A percentile compares a stretch with the other conserved stretches of the same genome.
These are phyloP conservation scores for Oryza officinalis DNA, from an alignment of 176 grass and related monocot genomes.

Conservation along the genomic window DNA sequence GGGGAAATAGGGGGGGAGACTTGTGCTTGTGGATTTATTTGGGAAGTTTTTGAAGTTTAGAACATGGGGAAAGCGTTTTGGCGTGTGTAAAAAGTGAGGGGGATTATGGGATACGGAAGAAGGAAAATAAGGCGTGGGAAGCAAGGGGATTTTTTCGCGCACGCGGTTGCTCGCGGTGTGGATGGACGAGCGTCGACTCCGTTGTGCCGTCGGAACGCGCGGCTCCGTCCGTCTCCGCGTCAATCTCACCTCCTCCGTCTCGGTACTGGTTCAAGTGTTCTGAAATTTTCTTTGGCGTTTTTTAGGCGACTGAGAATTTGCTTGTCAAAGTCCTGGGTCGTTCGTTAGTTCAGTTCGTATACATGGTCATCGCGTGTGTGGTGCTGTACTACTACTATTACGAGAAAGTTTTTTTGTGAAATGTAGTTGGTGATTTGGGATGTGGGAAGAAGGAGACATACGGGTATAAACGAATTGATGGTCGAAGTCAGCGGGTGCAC, in stretches of 20 bases:
- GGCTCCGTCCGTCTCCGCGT: background rate
- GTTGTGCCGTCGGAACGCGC: background rate
- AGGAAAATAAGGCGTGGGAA: conserved; percentile 18
- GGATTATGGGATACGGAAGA: background rate
- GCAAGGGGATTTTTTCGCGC: background rate
- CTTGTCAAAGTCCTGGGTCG: background rate
- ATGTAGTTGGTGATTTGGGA: background rate
- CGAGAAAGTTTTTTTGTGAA: background rate
- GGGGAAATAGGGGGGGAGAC: background rate
- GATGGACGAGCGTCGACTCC: conserved; percentile 8
- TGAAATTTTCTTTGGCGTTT: background rate
- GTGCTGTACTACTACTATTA: background rate
- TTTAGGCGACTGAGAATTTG: background rate
- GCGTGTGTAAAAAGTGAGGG: conserved; percentile 32
- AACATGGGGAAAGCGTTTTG: conserved; percentile 19
- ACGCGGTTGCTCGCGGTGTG: background rate
- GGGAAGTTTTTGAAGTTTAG: conserved; percentile 38
- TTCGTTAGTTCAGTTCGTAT: background rate
- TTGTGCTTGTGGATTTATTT: background rate
- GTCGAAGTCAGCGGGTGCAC: conserved; percentile 5
- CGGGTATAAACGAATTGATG: background rate
- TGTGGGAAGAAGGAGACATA: background rate
- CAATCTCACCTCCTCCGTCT: background rate
- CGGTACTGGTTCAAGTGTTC: too few species aligned
- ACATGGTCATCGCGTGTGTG: background rate